Conservation (phyloP, 371 early-diverging fungal species). For the Smittium mucronatum region DNA sequence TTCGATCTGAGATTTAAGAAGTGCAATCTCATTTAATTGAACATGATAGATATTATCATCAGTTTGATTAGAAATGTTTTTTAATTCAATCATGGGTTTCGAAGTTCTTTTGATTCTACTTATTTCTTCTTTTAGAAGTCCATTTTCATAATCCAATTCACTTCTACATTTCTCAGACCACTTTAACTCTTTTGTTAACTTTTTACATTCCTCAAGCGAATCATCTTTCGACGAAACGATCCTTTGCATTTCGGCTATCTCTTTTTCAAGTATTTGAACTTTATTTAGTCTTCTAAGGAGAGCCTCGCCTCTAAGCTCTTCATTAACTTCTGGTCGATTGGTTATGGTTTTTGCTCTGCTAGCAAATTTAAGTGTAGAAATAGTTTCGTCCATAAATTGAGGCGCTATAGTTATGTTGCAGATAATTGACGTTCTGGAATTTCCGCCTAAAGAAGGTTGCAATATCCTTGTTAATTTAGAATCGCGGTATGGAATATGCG, state of each 20-base stretch:
- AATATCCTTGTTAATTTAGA: constrained; percentile 58
- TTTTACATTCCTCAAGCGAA: background rate
- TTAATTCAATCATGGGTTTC: background rate
- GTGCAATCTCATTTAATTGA: background rate
- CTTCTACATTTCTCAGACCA: background rate
- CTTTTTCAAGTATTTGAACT: constrained; percentile 36
- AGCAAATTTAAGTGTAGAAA: constrained; percentile 62
- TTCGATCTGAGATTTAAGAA: background rate
- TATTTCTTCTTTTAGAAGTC: background rate
- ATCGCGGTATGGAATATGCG: constrained; percentile 43
- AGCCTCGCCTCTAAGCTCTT: constrained; percentile 43
- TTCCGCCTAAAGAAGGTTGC: constrained; percentile 59
- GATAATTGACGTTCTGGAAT: constrained; percentile 52
- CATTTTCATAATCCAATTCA: background rate
- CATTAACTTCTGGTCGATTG: constrained; percentile 53
- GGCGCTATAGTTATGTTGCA: constrained; percentile 50
- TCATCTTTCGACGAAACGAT: background rate
- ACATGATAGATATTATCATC: background rate
- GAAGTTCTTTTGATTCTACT: background rate
- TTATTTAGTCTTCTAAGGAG: constrained; percentile 28
- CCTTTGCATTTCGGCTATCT: constrained; percentile 29
- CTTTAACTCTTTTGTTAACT: background rate
- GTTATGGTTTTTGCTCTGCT: constrained; percentile 46
- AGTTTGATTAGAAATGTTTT: background rate
- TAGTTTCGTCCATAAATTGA: constrained; percentile 42